Evolutionary conservation across 345 rosid species (phyloP).

Genomic region (Hibiscus trionum): DNA sequence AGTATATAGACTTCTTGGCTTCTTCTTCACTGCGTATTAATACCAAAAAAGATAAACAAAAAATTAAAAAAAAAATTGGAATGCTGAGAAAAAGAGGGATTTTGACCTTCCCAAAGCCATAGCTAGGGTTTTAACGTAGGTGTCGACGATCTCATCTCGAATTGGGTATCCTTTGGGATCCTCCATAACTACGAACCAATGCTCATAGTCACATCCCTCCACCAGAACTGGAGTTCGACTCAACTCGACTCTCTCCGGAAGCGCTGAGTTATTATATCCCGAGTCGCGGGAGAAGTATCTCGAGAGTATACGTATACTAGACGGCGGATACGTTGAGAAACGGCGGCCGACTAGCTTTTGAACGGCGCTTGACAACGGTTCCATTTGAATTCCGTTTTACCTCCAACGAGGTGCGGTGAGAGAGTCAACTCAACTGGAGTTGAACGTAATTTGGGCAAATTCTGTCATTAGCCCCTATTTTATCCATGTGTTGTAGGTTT

Average conservation of each 20-base stretch:
- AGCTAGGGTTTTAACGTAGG: slow-evolving; percentile 30
- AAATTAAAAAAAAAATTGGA: not conserved
- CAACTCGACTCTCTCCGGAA: slow-evolving; percentile 21
- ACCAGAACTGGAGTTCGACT: slow-evolving; percentile 23
- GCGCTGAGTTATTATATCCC: slow-evolving; percentile 12
- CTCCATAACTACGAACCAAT: slow-evolving; percentile 41
- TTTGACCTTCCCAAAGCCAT: slow-evolving; percentile 34
- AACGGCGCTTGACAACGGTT: not conserved
- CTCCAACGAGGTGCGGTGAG: too few relatives aligned
- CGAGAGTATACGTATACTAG: not conserved
- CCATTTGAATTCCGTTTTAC: not conserved
- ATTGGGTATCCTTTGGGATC: slow-evolving; percentile 36
- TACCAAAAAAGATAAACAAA: not conserved
- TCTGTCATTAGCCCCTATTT: too few relatives aligned
- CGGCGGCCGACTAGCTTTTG: slow-evolving; percentile 14
- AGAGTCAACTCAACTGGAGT: too few relatives aligned
- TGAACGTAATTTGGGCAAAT: too few relatives aligned
- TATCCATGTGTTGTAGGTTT: too few relatives aligned
- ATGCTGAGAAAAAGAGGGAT: not conserved
- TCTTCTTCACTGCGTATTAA: slow-evolving; percentile 27
- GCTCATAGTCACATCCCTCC: slow-evolving; percentile 42
- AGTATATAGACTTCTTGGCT: slow-evolving; percentile 40
- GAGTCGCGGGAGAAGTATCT: slow-evolving; percentile 17
- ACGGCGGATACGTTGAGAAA: not conserved
- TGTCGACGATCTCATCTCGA: slow-evolving; percentile 29